Evolutionary conservation across 2,329 filamentous ascomycete species (phyloP).

Genomic region (Dactylellina sp.): DNA sequence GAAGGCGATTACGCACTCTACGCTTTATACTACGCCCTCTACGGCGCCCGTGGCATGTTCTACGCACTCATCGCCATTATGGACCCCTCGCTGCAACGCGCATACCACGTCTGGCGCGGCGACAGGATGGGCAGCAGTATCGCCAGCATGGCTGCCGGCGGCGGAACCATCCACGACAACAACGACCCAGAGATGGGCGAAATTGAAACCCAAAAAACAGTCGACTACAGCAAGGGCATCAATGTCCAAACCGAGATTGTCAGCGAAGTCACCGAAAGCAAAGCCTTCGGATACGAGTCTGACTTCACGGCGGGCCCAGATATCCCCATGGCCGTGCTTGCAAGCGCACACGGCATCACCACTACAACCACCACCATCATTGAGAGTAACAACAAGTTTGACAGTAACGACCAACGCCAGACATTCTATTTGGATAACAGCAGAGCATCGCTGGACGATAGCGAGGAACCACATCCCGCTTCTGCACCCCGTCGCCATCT

Average conservation of each 20-base stretch:
- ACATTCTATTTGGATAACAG: slow-evolving; percentile 39
- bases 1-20: slow-evolving; percentile 57
- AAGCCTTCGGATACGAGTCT: slow-evolving; percentile 26
- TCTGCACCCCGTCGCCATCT: slow-evolving; percentile 7
- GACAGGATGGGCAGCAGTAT: slow-evolving; percentile 25
- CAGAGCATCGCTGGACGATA: slow-evolving; percentile 39
- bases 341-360: slow-evolving; percentile 16
- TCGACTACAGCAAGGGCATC: slow-evolving; percentile 55
- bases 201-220: slow-evolving; percentile 14
- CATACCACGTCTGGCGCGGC: slow-evolving; percentile 56
- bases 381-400: slow-evolving; percentile 40
- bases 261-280: slow-evolving; percentile 56
- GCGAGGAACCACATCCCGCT: slow-evolving; percentile 18
- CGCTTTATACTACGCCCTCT: slow-evolving; percentile 58
- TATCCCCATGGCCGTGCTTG: slow-evolving; percentile 36
- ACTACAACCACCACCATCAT: slow-evolving; percentile 47
- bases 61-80: slow-evolving; percentile 57
- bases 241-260: slow-evolving; percentile 58
- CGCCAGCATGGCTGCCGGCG: slow-evolving; percentile 16
- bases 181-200: slow-evolving; percentile 43
- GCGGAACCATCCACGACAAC: slow-evolving; percentile 44
- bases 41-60: slow-evolving; percentile 58
- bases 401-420: slow-evolving; percentile 20
- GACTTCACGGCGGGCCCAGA: slow-evolving; percentile 7
- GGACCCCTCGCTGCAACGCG: slow-evolving; percentile 58